Conservation (phyloP, 169 alveolate genomes). For the Ophryocystis elektroscirrha region DNA sequence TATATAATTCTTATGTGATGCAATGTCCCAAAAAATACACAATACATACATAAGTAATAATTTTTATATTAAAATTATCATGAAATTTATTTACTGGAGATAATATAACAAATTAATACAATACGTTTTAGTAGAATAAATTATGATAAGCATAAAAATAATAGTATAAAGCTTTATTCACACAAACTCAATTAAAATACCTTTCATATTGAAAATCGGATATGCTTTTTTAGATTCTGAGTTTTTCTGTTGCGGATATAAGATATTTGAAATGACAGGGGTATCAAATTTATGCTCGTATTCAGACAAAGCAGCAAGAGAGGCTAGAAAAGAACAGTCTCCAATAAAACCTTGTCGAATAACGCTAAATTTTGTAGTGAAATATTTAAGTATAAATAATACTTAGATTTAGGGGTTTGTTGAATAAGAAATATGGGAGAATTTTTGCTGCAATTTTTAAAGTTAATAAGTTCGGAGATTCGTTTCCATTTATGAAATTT, state of each 20-base stretch:
- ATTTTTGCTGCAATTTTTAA: too few relatives aligned
- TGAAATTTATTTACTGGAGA: too few relatives aligned
- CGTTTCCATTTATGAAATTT: conserved; percentile 38
- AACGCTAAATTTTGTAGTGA: too few relatives aligned
- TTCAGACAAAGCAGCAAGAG: conserved; percentile 60
- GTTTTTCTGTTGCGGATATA: conserved; percentile 23
- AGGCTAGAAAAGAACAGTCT: conserved; percentile 64
- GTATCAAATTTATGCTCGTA: conserved; percentile 40
- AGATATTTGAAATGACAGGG: conserved; percentile 43
- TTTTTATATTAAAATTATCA: background rate
- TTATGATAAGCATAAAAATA: background rate
- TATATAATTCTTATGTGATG: conserved; percentile 19
- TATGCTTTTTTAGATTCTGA: background rate
- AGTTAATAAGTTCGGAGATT: conserved; percentile 21
- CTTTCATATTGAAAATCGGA: conserved; percentile 4
- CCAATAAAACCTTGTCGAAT: conserved; percentile 69
- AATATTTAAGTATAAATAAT: too few relatives aligned
- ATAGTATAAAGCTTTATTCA: background rate
- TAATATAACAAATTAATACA: too few relatives aligned
- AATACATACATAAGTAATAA: conserved; percentile 19
- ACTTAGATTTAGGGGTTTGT: too few relatives aligned
- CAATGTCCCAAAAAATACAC: conserved; percentile 3
- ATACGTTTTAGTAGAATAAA: too few relatives aligned
- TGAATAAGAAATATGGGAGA: too few relatives aligned
- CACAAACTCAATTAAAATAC: conserved; percentile 1